These are phyloP conservation scores for Fraxinus pennsylvanica DNA, from an alignment of 257 asterid genomes.

Conservation along the genomic window DNA sequence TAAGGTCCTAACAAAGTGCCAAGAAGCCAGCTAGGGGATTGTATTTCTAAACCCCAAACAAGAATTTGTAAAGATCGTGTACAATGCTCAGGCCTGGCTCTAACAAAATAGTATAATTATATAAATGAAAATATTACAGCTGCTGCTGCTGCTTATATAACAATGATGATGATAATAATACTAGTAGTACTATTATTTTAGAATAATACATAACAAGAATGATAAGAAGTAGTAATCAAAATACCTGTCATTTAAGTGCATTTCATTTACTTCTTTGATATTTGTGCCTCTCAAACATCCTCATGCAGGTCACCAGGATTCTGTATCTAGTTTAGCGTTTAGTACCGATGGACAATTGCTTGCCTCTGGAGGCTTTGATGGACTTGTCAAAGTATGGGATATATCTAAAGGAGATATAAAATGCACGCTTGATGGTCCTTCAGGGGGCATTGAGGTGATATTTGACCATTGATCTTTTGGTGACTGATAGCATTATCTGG, in stretches of 20 bases:
- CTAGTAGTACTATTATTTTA: not conserved
- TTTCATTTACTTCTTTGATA: constrained; percentile 7
- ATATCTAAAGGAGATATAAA: constrained; percentile 44
- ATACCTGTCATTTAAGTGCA: constrained; percentile 4
- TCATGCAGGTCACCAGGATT: constrained; percentile 76
- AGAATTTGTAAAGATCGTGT: not conserved
- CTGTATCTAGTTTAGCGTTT: constrained; percentile 72
- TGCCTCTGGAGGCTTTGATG: constrained; percentile 92
- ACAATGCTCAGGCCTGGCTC: not conserved
- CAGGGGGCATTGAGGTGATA: constrained; percentile 78
- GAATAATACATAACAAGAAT: not conserved
- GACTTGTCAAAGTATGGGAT: constrained; percentile 81
- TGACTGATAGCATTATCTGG: constrained; percentile 13
- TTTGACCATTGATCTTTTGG: constrained; percentile 22
- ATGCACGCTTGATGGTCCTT: constrained; percentile 88
- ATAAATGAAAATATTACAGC: not conserved
- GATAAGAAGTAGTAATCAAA: not conserved
- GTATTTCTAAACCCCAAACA: not conserved
- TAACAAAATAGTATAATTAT: not conserved
- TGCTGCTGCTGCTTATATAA: not conserved
- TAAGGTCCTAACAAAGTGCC: not conserved
- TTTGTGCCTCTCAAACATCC: constrained; percentile 27
- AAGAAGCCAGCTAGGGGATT: not conserved
- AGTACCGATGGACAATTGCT: constrained; percentile 83
- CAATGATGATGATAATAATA: not conserved